Percentiles rank a stretch among this genome's conserved stretches.
Conservation (phyloP, 192 early-diverging fungal genomes). For the Coemansia sp. region DNA sequence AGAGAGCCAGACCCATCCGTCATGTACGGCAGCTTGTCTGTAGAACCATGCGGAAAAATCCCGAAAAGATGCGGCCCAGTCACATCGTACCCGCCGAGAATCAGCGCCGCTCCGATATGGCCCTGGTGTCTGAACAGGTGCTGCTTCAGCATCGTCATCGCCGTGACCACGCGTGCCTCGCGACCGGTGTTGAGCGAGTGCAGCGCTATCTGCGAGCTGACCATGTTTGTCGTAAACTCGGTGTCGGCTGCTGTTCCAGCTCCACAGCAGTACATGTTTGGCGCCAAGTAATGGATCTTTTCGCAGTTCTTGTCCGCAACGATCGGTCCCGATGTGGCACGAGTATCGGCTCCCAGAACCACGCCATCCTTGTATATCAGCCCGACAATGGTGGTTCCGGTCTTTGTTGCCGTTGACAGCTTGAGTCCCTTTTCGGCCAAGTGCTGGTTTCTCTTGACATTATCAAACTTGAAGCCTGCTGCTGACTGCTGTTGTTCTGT, state of each 20-base stretch:
- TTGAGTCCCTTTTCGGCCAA: slow-evolving; percentile 76
- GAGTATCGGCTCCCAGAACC: slow-evolving; percentile 93
- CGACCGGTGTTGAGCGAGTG: slow-evolving; percentile 89
- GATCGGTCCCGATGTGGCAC: slow-evolving; percentile 92
- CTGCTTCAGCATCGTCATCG: slow-evolving; percentile 97
- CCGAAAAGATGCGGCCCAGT: slow-evolving; percentile 89
- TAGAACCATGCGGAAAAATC: slow-evolving; percentile 92
- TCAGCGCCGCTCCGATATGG: slow-evolving; percentile 89
- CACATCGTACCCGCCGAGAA: slow-evolving; percentile 91
- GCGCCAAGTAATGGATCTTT: slow-evolving; percentile 97
- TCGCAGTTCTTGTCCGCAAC: slow-evolving; percentile 99
- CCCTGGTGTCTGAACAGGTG: slow-evolving; percentile 97
- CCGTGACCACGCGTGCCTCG: slow-evolving; percentile 83
- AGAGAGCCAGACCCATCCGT: slow-evolving; percentile 96
- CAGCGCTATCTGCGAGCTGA: slow-evolving; percentile 91
- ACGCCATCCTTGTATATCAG: slow-evolving; percentile 94
- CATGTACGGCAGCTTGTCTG: slow-evolving; percentile 94
- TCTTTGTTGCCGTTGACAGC: slow-evolving; percentile 83
- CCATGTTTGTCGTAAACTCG: slow-evolving; percentile 89
- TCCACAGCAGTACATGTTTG: slow-evolving; percentile 98
- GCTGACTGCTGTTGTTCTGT: slow-evolving; percentile 17
- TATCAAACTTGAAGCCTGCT: slow-evolving; percentile 54
- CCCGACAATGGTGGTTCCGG: slow-evolving; percentile 97
- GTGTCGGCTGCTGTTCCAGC: slow-evolving; percentile 99
- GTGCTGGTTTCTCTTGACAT: slow-evolving; percentile 68